These are phyloP conservation scores for Puccinia coronata DNA, from an alignment of 1,284 basidiomycete species.

Conservation along the genomic window DNA sequence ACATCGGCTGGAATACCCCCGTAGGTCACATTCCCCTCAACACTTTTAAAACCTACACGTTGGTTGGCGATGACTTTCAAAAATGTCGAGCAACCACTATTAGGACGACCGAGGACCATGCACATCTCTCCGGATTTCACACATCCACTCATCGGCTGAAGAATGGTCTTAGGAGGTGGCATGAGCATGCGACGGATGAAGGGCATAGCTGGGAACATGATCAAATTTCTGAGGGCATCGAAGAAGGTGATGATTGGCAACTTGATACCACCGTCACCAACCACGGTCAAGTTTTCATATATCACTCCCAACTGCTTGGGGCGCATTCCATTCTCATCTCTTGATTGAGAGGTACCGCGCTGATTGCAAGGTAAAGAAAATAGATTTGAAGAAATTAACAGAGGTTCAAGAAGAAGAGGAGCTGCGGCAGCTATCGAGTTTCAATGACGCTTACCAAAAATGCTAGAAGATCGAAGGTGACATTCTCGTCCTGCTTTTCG, in stretches of 20 bases:
- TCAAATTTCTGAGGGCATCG: constrained; percentile 68
- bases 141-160: constrained; percentile 70
- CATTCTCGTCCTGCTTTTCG: constrained; percentile 26
- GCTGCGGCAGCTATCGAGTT: too few species aligned
- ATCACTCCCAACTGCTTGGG: constrained; percentile 75
- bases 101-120: constrained; percentile 64
- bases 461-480: constrained; percentile 13
- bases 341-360: constrained; percentile 2
- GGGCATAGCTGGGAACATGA: constrained; percentile 64
- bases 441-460: constrained; percentile 26
- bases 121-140: constrained; percentile 69
- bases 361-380: not conserved
- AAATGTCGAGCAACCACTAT: constrained; percentile 61
- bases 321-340: not conserved
- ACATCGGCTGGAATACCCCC: constrained; percentile 63
- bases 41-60: constrained; percentile 58
- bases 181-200: constrained; percentile 53
- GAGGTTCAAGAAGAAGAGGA: not conserved
- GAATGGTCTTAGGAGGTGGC: constrained; percentile 53
- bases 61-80: constrained; percentile 59
- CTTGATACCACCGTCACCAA: constrained; percentile 68
- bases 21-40: constrained; percentile 68
- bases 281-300: constrained; percentile 74
- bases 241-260: constrained; percentile 57
- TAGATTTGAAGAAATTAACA: not conserved